A percentile compares a stretch with the other conserved stretches of the same genome.
These are phyloP conservation scores for Trifolium repens DNA, from an alignment of 306 rosid genomes.

Conservation along the genomic window DNA sequence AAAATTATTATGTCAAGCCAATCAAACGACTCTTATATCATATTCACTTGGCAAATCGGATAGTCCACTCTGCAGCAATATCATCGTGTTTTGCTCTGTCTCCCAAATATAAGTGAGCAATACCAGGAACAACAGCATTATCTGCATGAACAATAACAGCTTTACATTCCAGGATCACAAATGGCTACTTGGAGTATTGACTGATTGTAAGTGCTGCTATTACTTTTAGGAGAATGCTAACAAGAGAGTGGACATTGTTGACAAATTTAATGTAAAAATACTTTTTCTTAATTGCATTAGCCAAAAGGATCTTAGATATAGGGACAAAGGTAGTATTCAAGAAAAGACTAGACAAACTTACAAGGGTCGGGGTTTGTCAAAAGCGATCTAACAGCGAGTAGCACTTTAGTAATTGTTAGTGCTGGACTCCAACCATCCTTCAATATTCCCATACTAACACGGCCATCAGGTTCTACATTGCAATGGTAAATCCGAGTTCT, in stretches of 20 bases:
- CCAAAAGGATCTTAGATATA: not conserved
- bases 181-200: not conserved
- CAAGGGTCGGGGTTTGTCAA: conserved; percentile 80
- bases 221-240: no score
- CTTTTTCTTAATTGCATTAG: not conserved
- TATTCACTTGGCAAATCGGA: conserved; percentile 82
- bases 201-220: not conserved
- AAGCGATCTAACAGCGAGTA: conserved; percentile 69
- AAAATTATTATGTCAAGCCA: not conserved
- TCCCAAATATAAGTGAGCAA: conserved; percentile 75
- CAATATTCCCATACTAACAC: conserved; percentile 67
- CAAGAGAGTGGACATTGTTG: not conserved
- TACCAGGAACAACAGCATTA: conserved; percentile 69
- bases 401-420: conserved; percentile 76
- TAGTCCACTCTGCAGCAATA: conserved; percentile 83
- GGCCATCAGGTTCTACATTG: conserved; percentile 72
- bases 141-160: conserved; percentile 51
- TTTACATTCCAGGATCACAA: conserved; percentile 24
- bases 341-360: conserved; percentile 51
- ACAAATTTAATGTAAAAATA: no score
- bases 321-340: not conserved
- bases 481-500: conserved; percentile 93
- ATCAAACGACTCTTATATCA: conserved; percentile 21
- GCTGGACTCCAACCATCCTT: conserved; percentile 98
- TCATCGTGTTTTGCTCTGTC: conserved; percentile 79